Evolutionary conservation across 257 asterid genomes (phyloP), one percentile per base, ranked within the genome.

Genomic region (Solanum neorickii): DNA sequence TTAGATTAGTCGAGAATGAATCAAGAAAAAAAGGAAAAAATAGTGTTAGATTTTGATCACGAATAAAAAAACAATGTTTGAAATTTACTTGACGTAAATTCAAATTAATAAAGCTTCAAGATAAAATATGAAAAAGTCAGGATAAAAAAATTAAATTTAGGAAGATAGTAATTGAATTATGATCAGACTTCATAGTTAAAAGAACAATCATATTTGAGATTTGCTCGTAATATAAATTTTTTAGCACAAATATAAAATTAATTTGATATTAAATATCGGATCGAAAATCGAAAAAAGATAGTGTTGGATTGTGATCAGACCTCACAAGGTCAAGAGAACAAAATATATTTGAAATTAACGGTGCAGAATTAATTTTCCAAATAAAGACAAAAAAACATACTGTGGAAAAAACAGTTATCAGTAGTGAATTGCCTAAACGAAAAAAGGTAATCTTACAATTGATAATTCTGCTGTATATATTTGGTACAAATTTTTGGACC

Each of bases 291-390:
- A 29, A 69, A 65, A 29, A 29, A 69, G 77, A 70, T 18, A 8
- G 0, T 33, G 27, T 42, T 21, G 0, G 87, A 82, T 89, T 59
- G 33, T 70, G 80, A 29, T 87, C 73, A 37, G 42, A 1, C 18
- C 0, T 88, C 74, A 29, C 80, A 29, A 14, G 27, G 31, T 7
- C 8, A 46, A 46, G 11, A 78, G 60, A 5, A 27, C 23, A 27
- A 46, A 44, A 46, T 78, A 46, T 12, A 8, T 78, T 27, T 47
- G 80, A 73, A 86, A 56, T 68, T 65, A 72, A 87, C 89, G 91
- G 88, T 59, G 83, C 87, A 33, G 75, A 85, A 65, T 25, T 73
- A 80, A 16, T 12, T 87, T 87, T 73, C 35, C 82, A 27, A 20
- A 27, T 77, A 66, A 66, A 82, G 37, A 74, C 86, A 82, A 85